These are phyloP conservation scores for Albophoma yamanashiensis DNA, from an alignment of 2,329 filamentous ascomycete species.

Conservation along the genomic window DNA sequence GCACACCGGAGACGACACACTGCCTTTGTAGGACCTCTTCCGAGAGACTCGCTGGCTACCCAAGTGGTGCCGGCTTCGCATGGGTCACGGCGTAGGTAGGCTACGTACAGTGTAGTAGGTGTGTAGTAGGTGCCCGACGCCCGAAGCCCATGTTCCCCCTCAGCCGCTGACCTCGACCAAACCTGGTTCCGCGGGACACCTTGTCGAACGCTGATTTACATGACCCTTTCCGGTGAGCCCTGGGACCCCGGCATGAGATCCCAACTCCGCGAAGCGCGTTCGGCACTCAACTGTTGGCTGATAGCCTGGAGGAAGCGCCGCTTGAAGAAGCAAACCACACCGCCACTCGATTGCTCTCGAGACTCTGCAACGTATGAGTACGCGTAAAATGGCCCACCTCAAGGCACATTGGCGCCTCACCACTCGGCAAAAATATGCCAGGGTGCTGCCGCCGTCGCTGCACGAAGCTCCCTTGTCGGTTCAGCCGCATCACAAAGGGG, in stretches of 20 bases:
- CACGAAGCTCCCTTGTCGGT: background rate
- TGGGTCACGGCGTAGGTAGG: too few species aligned
- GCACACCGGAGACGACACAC: background rate
- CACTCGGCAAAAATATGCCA: background rate
- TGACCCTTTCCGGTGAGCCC: background rate
- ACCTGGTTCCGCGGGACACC: background rate
- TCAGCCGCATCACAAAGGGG: background rate
- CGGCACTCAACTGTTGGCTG: background rate
- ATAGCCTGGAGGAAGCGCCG: background rate
- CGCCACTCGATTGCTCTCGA: background rate
- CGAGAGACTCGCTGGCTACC: background rate
- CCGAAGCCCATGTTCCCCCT: background rate
- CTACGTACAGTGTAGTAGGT: too few species aligned
- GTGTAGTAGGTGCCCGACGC: too few species aligned
- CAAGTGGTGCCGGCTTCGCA: background rate
- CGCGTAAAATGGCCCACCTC: background rate
- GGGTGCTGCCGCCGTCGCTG: background rate
- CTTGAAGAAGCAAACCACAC: background rate
- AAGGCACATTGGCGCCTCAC: background rate
- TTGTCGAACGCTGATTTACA: background rate
- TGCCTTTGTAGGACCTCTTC: background rate
- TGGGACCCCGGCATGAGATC: too few species aligned
- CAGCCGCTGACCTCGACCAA: background rate
- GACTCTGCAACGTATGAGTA: background rate
- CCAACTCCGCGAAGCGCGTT: background rate